Evolutionary conservation across 2,329 filamentous ascomycete species (phyloP), one percentile per base, ranked within the genome.

Genomic region (Geoglossum cookeanum): DNA sequence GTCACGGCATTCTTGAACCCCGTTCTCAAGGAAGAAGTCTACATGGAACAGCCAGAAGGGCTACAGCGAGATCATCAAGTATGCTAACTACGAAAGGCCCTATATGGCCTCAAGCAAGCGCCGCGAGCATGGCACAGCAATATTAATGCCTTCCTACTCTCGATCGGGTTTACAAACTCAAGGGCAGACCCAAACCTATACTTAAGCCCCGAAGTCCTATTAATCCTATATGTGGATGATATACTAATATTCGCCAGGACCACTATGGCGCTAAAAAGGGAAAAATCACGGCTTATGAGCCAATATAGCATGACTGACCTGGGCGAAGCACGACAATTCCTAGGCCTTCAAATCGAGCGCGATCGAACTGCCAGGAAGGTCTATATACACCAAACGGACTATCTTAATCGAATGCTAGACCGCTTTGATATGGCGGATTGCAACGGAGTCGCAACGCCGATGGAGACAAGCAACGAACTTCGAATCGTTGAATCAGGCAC

Each of bases 1-100:
- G 59, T 58, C 11, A 58, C 47, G 3, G 59, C 61, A 0, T 62
- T 57, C 48, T 35, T 62, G 7, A 45, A 59, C 29, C 57, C 54
- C 2, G 8, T 17, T 9, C 17, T 62, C 1, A 45, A 55, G 15
- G 45, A 59, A 22, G 58, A 62, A 27, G 58, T 61, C 0, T 62
- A 57, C 13, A 58, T 60, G 51, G 11, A 55, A 17, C 58, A 57
- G 45, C 45, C 45, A 4, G 45, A 49, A 15, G 45, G 45, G n/a
- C 27, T 11, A 8, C n/a, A 49, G 45, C 52, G 11, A 35, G 52
- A 35, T 15, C 4, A n/a, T 29, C n/a, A 35, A 7, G 52, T 55
- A 32, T 55, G 52, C 15, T 11, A 7, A 8, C 27, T 55, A 8
- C 6, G 11, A 13, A 55, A 55, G 37, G 30, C 27, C 9, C 15